Conservation (phyloP, 768 basidiomycete species). For the Peribolospora kevripleyi region DNA sequence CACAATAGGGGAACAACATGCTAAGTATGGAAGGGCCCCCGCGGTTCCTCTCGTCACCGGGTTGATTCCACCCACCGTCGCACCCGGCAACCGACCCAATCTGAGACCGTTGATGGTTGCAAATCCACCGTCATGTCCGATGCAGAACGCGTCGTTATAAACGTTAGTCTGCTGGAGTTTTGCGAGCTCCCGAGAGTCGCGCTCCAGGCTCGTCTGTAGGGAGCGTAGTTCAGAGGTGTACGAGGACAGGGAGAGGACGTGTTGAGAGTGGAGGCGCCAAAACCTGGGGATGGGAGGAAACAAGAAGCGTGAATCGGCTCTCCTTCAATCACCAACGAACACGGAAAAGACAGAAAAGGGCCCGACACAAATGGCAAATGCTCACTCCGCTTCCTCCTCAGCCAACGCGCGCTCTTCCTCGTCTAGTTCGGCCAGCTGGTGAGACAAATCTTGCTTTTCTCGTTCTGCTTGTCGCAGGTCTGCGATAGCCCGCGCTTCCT, state of each 20-base stretch:
- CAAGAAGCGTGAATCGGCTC: background rate
- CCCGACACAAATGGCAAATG: no score
- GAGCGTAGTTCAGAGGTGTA: slow-evolving; percentile 46
- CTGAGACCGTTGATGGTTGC: slow-evolving; percentile 95
- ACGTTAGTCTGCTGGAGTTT: slow-evolving; percentile 78
- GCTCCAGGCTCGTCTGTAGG: slow-evolving; percentile 49
- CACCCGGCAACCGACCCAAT: slow-evolving; percentile 41
- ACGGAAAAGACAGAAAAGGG: slow-evolving; percentile 17
- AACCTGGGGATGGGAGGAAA: slow-evolving; percentile 30
- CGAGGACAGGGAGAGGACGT: slow-evolving; percentile 37
- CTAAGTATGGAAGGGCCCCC: background rate
- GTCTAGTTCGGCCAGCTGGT: slow-evolving; percentile 42
- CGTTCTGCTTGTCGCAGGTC: slow-evolving; percentile 55
- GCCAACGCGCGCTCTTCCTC: slow-evolving; percentile 54
- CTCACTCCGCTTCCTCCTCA: slow-evolving; percentile 54
- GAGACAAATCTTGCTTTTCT: slow-evolving; percentile 35
- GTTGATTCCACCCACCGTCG: background rate
- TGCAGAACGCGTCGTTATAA: slow-evolving; percentile 86
- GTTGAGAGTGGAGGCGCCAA: slow-evolving; percentile 55
- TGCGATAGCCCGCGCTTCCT: slow-evolving; percentile 25
- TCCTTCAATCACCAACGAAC: background rate
- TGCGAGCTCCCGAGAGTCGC: slow-evolving; percentile 26
- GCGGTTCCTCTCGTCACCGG: no score
- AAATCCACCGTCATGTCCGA: slow-evolving; percentile 79
- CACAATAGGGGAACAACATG: background rate